These are phyloP conservation scores for Rutidosis leptorrhynchoides DNA, from an alignment of 129 eudicot genomes.

Conservation along the genomic window DNA sequence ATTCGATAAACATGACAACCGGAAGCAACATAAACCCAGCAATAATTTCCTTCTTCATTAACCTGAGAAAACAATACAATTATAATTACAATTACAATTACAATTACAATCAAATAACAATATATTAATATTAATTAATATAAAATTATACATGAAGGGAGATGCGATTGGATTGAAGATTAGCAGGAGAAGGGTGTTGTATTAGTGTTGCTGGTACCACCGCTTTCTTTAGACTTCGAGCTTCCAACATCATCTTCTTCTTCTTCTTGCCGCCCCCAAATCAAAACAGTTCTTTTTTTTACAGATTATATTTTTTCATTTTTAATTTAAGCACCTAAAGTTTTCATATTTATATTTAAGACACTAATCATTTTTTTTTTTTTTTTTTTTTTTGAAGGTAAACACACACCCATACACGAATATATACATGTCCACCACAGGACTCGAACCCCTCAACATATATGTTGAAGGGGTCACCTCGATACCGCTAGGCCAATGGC, in stretches of 20 bases:
- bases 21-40: conserved; percentile 41
- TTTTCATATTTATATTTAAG: too few relatives aligned
- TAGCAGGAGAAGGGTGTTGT: conserved; percentile 58
- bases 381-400: too few relatives aligned
- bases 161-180: conserved; percentile 76
- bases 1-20: conserved; percentile 51
- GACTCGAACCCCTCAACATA: too few relatives aligned
- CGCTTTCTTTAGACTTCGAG: conserved; percentile 61
- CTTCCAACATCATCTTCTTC: conserved; percentile 55
- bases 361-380: too few relatives aligned
- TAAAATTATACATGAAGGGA: conserved; percentile 50
- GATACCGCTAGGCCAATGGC: too few relatives aligned
- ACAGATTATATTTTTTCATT: too few relatives aligned
- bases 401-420: too few relatives aligned
- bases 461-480: too few relatives aligned
- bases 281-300: background rate
- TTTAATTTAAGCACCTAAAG: too few relatives aligned
- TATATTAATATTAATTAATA: background rate
- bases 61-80: background rate
- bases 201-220: conserved; percentile 47
- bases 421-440: too few relatives aligned
- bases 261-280: conserved; percentile 9
- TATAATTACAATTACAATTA: background rate
- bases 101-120: background rate
- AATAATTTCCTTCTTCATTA: conserved; percentile 5